Conservation (phyloP, 2,329 filamentous ascomycete species). For the Cadophora sp. region DNA sequence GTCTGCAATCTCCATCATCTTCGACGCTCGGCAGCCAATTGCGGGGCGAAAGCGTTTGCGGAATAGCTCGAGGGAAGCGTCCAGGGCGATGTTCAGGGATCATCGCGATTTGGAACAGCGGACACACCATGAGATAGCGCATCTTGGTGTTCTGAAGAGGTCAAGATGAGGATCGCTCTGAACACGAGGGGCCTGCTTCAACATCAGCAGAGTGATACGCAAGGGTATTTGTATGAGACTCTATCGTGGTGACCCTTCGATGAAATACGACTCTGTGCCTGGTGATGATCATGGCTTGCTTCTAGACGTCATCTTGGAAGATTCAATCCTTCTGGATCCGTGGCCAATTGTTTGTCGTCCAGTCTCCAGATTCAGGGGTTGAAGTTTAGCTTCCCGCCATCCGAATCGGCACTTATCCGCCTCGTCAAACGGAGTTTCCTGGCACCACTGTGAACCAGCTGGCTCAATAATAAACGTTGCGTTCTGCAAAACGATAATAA, state of each 20-base stretch:
- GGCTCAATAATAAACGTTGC: not conserved
- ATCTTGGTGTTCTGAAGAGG: not conserved
- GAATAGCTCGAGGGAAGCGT: not conserved
- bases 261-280: not conserved
- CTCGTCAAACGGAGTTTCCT: not conserved
- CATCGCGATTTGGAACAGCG: not conserved
- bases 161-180: not conserved
- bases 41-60: conserved; percentile 8
- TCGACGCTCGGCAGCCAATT: conserved; percentile 7
- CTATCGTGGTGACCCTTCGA: not conserved
- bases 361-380: not conserved
- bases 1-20: conserved; percentile 15
- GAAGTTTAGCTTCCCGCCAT: not conserved
- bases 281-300: not conserved
- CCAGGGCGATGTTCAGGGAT: conserved; percentile 4
- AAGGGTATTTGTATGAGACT: no score
- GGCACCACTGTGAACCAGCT: not conserved
- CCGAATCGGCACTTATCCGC: conserved; percentile 9
- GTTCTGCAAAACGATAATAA: not conserved
- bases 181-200: not conserved
- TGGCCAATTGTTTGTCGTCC: not conserved
- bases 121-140: not conserved
- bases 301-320: not conserved
- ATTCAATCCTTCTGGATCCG: conserved; percentile 3
- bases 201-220: no score